These are phyloP conservation scores for Astragalus membranaceus DNA, from an alignment of 306 rosid species.

Conservation along the genomic window DNA sequence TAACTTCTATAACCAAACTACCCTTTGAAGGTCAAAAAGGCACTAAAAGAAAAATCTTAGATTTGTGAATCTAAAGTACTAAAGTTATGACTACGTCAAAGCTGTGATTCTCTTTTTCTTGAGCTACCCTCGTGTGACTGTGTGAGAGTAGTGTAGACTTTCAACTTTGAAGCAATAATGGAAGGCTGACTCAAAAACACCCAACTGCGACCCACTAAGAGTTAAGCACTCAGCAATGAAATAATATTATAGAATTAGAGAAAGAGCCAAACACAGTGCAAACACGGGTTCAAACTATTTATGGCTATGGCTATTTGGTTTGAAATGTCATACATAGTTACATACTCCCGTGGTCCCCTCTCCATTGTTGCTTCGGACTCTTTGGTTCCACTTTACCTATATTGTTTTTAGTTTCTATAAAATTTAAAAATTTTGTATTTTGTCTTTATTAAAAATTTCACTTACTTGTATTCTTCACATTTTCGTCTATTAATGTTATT, in stretches of 20 bases:
- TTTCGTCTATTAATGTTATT: no score
- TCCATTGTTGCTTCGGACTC: not conserved
- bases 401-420: no score
- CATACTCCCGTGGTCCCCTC: slow-evolving; percentile 18
- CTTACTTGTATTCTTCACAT: no score
- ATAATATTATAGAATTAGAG: not conserved
- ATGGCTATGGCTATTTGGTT: not conserved
- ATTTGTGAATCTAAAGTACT: no score
- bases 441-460: no score
- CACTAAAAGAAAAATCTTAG: no score
- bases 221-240: slow-evolving; percentile 5
- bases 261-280: slow-evolving; percentile 1
- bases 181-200: slow-evolving; percentile 32
- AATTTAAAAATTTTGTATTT: no score
- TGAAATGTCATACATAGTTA: not conserved
- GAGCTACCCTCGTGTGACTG: not conserved
- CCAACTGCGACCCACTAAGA: slow-evolving; percentile 37
- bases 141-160: not conserved
- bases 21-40: no score
- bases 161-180: not conserved
- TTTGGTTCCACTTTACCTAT: no score
- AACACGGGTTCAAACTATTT: slow-evolving; percentile 29
- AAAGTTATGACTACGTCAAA: not conserved
- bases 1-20: no score
- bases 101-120: not conserved